phyloP scores from a whole-genome alignment of 768 basidiomycete genomes.

The Lactarius quietus region DNA sequence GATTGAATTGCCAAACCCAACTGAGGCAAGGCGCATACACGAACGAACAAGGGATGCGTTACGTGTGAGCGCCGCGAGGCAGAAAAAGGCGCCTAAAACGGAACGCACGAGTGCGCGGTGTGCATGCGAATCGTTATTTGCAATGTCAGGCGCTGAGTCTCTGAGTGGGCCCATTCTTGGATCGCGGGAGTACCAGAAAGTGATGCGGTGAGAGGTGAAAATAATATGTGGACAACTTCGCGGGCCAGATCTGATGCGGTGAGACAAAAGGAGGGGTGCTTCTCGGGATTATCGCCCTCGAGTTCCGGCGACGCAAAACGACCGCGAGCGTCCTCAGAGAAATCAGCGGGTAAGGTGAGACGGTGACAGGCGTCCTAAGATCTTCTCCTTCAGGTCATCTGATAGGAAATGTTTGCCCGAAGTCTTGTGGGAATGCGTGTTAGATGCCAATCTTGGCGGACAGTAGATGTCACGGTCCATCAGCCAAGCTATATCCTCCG shows the following conservation, averaged over 20 bases:
- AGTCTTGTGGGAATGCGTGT: too few relatives aligned
- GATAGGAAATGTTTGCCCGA: slow-evolving; percentile 31
- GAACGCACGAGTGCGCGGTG: slow-evolving; percentile 31
- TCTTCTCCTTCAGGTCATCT: slow-evolving; percentile 31
- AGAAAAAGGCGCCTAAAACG: slow-evolving; percentile 44
- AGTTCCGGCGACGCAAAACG: slow-evolving; percentile 9
- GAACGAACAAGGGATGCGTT: slow-evolving; percentile 27
- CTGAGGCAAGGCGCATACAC: slow-evolving; percentile 24
- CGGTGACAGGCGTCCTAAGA: slow-evolving; percentile 40
- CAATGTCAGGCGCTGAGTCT: slow-evolving; percentile 18
- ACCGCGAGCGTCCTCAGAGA: slow-evolving; percentile 15
- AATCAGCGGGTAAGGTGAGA: slow-evolving; percentile 28
- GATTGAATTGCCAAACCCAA: slow-evolving; percentile 27
- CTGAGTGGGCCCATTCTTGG: slow-evolving; percentile 21
- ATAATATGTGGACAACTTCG: slow-evolving; percentile 21
- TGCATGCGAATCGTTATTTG: slow-evolving; percentile 17
- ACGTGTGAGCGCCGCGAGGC: slow-evolving; percentile 38
- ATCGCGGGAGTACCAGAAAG: slow-evolving; percentile 13
- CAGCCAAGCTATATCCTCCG: slow-evolving; percentile 16
- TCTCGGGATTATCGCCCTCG: slow-evolving; percentile 7
- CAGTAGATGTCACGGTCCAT: slow-evolving; percentile 30
- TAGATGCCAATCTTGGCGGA: slow-evolving; percentile 40
- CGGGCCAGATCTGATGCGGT: slow-evolving; percentile 18
- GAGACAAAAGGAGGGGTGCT: slow-evolving; percentile 20
- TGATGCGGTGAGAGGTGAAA: slow-evolving; percentile 16